Evolutionary conservation across 106 monocot genomes (phyloP).

Genomic region (Dioscorea alata): DNA sequence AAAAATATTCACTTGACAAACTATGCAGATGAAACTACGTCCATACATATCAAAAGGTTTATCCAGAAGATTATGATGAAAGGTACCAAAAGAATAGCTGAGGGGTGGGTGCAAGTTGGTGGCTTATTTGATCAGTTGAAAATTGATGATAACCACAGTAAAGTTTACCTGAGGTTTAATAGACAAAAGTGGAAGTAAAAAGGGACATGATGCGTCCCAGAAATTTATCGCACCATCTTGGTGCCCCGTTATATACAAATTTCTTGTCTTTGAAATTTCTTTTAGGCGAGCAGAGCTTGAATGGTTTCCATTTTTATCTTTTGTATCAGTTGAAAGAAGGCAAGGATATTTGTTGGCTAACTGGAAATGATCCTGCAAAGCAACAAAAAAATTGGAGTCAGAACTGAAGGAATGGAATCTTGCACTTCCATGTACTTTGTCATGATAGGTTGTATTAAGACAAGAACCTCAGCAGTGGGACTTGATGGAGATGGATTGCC

Average conservation of each 20-base stretch:
- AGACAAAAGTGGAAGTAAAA: conserved; percentile 41
- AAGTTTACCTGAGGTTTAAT: conserved; percentile 55
- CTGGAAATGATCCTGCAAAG: conserved; percentile 39
- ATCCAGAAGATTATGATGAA: too few relatives aligned
- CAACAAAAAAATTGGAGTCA: conserved; percentile 3
- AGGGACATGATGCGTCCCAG: conserved; percentile 85
- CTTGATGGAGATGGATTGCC: conserved; percentile 9
- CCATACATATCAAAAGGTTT: too few relatives aligned
- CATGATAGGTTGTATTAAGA: background rate
- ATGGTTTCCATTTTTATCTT: conserved; percentile 30
- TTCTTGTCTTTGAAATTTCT: conserved; percentile 41
- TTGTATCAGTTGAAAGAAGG: conserved; percentile 44
- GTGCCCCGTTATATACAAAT: conserved; percentile 77
- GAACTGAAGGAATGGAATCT: background rate
- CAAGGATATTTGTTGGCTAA: conserved; percentile 36
- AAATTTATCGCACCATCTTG: conserved; percentile 70
- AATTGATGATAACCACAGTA: background rate
- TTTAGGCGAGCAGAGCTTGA: conserved; percentile 11
- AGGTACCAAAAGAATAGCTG: too few relatives aligned
- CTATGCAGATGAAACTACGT: too few relatives aligned
- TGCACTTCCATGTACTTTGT: too few relatives aligned
- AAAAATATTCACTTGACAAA: too few relatives aligned
- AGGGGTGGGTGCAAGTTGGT: too few relatives aligned
- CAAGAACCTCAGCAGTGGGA: conserved; percentile 41
- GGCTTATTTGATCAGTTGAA: too few relatives aligned